Base-by-base conservation (phyloP, 179 eudicot species). In the Actinidia chinensis region DNA sequence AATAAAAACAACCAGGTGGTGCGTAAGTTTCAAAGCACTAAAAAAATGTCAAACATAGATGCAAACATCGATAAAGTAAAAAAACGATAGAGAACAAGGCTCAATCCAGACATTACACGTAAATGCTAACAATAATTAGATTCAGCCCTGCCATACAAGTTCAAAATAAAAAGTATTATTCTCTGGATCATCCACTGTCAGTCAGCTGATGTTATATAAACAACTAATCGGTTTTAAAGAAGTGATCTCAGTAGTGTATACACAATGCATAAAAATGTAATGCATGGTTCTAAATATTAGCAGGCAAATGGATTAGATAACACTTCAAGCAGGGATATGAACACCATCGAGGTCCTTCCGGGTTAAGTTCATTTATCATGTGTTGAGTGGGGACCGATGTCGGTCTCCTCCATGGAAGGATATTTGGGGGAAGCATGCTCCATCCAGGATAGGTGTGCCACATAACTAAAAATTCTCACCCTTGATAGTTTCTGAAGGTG, bases 1-100 rank as follows among this genome's bases (percentile, higher is more conserved):
- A 50, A 28, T 74, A 44, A 51, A 51, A 51, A 91, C 95, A 8
- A 28, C 51, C 56, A 69, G 80, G 10, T 11, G 9, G 9, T 40
- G 9, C 95, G 17, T 5, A 69, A 56, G 25, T 83, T 20, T 43
- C 22, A 8, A 67, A 73, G 28, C 55, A 10, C 15, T 6, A 4
- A 68, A 54, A 55, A 42, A 42, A 23, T 12, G 51, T 8, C 5
- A 40, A 67, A 55, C 86, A 76, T 13, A 3, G 4, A 60, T 13
- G 42, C 56, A 51, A 14, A 60, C 18, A 25, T 60, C 68, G 25
- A n/a, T 23, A 48, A 44, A 46, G 20, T 17, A 75, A 43, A 59
- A 59, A 23, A 33, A 10, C 22, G 6, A 6, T 11, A 7, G 59
- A 60, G 42, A 68, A 75, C 58, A 61, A 60, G 69, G 56, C 44